Conservation (phyloP, 768 basidiomycete species). For the Kwoniella pini region DNA sequence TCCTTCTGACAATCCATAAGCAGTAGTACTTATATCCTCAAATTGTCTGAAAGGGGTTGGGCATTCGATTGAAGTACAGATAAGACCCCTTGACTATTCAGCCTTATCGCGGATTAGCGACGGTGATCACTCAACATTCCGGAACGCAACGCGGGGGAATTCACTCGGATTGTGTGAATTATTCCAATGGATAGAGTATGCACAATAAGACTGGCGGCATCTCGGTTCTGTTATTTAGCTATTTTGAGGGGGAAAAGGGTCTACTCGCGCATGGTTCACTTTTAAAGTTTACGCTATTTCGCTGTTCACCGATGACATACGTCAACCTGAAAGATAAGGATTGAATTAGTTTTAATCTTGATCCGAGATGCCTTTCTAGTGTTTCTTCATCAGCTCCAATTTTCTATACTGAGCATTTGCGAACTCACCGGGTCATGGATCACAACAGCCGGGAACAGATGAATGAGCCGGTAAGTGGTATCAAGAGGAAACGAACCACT, state of each 20-base stretch:
- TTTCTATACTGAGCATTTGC: not conserved
- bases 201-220: not conserved
- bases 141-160: not conserved
- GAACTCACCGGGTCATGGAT: not conserved
- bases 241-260: too few species aligned
- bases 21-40: not conserved
- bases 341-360: not conserved
- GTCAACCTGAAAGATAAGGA: not conserved
- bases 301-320: slow-evolving; percentile 2
- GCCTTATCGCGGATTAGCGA: not conserved
- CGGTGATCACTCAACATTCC: slow-evolving; percentile 2
- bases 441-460: not conserved
- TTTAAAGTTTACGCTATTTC: slow-evolving; percentile 3
- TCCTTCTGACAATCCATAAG: not conserved
- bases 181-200: not conserved
- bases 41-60: not conserved
- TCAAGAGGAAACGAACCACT: slow-evolving; percentile 10
- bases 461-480: not conserved
- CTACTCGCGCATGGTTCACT: too few species aligned
- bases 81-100: not conserved
- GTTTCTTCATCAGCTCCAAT: not conserved
- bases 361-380: not conserved
- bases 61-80: not conserved
- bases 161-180: too few species aligned
- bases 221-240: not conserved